phyloP scores from a whole-genome alignment of 73 alveolate species.

The Breviolum minutum region DNA sequence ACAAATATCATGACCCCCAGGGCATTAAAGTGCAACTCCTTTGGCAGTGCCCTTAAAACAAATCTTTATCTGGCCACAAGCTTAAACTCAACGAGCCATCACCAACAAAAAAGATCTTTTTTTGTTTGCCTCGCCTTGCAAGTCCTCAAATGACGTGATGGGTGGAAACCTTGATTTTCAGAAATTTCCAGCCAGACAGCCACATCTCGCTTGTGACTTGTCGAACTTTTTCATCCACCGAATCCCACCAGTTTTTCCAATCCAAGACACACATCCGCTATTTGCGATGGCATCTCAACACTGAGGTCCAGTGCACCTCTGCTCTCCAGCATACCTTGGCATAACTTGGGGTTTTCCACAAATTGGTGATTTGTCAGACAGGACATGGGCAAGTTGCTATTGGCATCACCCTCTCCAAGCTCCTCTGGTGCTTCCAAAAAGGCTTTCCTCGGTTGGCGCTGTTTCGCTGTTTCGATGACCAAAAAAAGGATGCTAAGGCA shows the following conservation, averaged over 20 bases:
- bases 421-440: conserved; percentile 55
- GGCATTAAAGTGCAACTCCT: too few species aligned
- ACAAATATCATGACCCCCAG: too few species aligned
- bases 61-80: too few species aligned
- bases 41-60: too few species aligned
- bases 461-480: too few species aligned
- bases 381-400: conserved; percentile 24
- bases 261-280: conserved; percentile 33
- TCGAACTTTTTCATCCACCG: not conserved
- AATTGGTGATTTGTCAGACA: not conserved
- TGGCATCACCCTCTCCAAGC: not conserved
- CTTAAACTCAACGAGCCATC: too few species aligned
- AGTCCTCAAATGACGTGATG: conserved; percentile 61
- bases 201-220: too few species aligned
- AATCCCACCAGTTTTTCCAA: not conserved
- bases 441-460: not conserved
- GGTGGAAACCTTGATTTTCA: conserved; percentile 56
- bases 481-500: not conserved
- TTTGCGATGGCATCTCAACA: conserved; percentile 63
- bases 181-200: too few species aligned
- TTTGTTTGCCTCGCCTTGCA: conserved; percentile 5
- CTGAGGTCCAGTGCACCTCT: conserved; percentile 1
- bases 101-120: too few species aligned
- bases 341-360: not conserved
- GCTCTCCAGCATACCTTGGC: conserved; percentile 34